A percentile compares a stretch with the other conserved stretches of the same genome.
Evolutionary conservation across 371 early-diverging fungal species (phyloP).

Genomic region (Lichtheimia ramosa): DNA sequence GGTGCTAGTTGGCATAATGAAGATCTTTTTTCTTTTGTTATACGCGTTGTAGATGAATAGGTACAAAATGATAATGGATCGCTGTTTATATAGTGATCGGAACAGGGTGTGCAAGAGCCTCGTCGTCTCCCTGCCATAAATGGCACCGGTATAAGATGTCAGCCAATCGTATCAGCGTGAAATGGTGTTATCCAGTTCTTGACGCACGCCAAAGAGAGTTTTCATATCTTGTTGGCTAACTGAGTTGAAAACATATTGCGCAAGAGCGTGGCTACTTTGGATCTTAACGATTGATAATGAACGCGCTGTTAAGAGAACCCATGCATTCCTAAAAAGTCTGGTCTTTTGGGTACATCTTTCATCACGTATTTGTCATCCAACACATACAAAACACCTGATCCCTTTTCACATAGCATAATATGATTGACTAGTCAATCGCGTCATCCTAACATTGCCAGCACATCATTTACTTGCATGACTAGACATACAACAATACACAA

Average conservation of each 20-base stretch:
- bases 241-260: constrained; percentile 5
- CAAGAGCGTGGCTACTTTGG: too few relatives aligned
- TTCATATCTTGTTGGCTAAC: constrained; percentile 12
- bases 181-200: constrained; percentile 22
- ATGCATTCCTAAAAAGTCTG: too few relatives aligned
- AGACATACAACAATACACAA: too few relatives aligned
- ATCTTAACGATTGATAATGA: too few relatives aligned
- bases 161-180: constrained; percentile 23
- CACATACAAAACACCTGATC: too few relatives aligned
- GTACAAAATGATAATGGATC: not conserved
- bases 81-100: constrained; percentile 4
- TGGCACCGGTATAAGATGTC: constrained; percentile 8
- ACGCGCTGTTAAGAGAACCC: too few relatives aligned
- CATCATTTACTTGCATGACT: too few relatives aligned
- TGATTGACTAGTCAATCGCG: too few relatives aligned
- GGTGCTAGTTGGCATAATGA: constrained; percentile 25
- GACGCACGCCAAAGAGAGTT: constrained; percentile 16
- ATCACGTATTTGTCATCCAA: too few relatives aligned
- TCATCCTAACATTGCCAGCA: too few relatives aligned
- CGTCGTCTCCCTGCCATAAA: constrained; percentile 10
- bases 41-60: not conserved
- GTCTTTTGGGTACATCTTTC: too few relatives aligned
- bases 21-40: constrained; percentile 4
- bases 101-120: constrained; percentile 5
- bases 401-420: too few relatives aligned